These are phyloP conservation scores for grape (Vitis vinifera) DNA, from an alignment of 164 flowering plant genomes.

Conservation along the genomic window DNA sequence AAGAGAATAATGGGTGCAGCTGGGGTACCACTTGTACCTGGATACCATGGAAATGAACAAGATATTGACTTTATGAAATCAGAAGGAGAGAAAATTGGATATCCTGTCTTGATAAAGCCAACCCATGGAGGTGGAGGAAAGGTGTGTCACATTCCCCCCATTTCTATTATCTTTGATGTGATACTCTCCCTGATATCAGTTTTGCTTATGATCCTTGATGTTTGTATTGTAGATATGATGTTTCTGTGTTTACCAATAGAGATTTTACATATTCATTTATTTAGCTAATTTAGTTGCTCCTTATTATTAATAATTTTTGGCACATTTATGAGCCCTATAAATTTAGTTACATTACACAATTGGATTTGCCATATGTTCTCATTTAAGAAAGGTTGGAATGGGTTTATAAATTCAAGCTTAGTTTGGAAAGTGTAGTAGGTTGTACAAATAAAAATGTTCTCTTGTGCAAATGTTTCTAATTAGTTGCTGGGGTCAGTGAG, in stretches of 20 bases:
- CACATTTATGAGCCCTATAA: too few species aligned
- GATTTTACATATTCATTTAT: background rate
- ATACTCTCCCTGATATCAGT: background rate
- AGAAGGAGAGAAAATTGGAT: conserved; percentile 95
- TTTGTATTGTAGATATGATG: background rate
- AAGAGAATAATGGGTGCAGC: conserved; percentile 99
- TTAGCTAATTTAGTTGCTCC: background rate
- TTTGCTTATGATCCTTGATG: background rate
- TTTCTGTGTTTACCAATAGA: background rate
- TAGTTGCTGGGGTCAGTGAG: too few species aligned
- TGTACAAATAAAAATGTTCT: background rate
- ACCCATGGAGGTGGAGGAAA: conserved; percentile 99
- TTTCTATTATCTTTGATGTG: background rate
- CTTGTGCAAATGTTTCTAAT: background rate
- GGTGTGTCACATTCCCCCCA: conserved; percentile 34
- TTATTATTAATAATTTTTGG: too few species aligned
- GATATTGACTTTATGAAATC: conserved; percentile 79
- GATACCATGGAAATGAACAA: conserved; percentile 94
- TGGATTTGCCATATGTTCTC: too few species aligned
- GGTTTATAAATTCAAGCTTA: background rate
- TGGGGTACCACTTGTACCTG: conserved; percentile 97
- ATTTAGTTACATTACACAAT: too few species aligned
- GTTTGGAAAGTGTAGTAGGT: background rate
- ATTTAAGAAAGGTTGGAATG: background rate
- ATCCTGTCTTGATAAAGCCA: conserved; percentile 92